These are phyloP conservation scores for Pseudocercospora pini-densiflorae DNA, from an alignment of 2,329 filamentous ascomycete genomes.

Conservation along the genomic window DNA sequence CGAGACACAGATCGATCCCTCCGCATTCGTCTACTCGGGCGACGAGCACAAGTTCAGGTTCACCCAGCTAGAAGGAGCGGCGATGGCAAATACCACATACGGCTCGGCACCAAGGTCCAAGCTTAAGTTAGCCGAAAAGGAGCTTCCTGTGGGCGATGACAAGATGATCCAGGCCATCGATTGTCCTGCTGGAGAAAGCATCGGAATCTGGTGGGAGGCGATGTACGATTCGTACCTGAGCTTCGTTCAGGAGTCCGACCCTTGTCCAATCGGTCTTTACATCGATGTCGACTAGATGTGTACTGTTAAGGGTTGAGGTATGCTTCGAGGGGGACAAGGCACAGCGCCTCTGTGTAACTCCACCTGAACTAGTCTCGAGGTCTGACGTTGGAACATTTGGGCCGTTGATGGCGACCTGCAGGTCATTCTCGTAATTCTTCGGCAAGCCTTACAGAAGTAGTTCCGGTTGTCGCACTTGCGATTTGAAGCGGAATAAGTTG, in stretches of 20 bases:
- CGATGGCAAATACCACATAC: conserved; percentile 57
- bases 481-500: not conserved
- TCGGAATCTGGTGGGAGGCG: conserved; percentile 24
- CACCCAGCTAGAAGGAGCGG: conserved; percentile 51
- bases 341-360: not conserved
- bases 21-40: conserved; percentile 56
- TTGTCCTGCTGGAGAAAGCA: conserved; percentile 25
- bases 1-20: conserved; percentile 62
- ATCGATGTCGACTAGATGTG: not conserved
- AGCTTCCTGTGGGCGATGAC: conserved; percentile 22
- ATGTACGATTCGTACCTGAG: conserved; percentile 21
- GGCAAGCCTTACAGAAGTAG: not conserved
- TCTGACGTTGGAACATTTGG: too few species aligned
- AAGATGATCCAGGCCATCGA: conserved; percentile 23
- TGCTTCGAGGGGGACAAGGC: not conserved
- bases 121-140: conserved; percentile 19
- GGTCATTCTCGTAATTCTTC: not conserved
- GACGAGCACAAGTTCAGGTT: conserved; percentile 26
- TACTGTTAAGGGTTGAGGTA: not conserved
- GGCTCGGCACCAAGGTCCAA: conserved; percentile 41
- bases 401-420: not conserved
- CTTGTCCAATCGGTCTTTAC: conserved; percentile 15
- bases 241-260: conserved; percentile 24
- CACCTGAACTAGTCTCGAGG: too few species aligned
- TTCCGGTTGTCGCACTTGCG: not conserved